Evolutionary conservation across 495 filamentous ascomycete species (phyloP).

Genomic region (Penicillium paxilli): DNA sequence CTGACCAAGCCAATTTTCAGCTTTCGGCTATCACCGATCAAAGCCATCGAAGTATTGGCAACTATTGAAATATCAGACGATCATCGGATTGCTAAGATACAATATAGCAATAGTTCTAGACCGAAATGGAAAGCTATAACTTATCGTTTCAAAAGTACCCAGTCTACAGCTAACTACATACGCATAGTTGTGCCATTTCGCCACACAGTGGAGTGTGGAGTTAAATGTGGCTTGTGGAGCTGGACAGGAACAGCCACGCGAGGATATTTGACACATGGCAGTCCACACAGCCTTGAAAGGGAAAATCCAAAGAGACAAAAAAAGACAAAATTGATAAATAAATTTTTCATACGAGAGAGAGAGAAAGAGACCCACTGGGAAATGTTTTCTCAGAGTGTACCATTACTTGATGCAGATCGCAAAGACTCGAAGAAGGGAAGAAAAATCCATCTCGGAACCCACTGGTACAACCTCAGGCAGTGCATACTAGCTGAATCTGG

Average conservation of each 20-base stretch:
- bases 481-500: background rate
- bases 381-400: background rate
- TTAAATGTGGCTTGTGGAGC: background rate
- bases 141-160: background rate
- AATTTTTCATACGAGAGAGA: background rate
- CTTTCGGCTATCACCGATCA: background rate
- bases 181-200: background rate
- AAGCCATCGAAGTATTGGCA: too few species aligned
- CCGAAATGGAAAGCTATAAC: background rate
- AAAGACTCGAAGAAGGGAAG: too few species aligned
- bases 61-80: background rate
- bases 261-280: slow-evolving; percentile 3
- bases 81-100: background rate
- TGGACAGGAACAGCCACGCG: background rate
- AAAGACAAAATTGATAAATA: background rate
- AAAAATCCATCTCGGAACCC: too few species aligned
- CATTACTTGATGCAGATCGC: slow-evolving; percentile 1
- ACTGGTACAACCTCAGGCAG: slow-evolving; percentile 9
- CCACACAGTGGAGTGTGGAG: background rate
- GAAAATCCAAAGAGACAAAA: background rate
- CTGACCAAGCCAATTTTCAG: background rate
- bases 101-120: background rate
- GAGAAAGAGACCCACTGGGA: background rate
- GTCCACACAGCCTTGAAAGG: background rate
- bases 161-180: too few species aligned